A percentile compares a stretch with the other conserved stretches of the same genome.
These are phyloP conservation scores for Cymbopogon citratus DNA, from an alignment of 176 grass and related monocot genomes.

Conservation along the genomic window DNA sequence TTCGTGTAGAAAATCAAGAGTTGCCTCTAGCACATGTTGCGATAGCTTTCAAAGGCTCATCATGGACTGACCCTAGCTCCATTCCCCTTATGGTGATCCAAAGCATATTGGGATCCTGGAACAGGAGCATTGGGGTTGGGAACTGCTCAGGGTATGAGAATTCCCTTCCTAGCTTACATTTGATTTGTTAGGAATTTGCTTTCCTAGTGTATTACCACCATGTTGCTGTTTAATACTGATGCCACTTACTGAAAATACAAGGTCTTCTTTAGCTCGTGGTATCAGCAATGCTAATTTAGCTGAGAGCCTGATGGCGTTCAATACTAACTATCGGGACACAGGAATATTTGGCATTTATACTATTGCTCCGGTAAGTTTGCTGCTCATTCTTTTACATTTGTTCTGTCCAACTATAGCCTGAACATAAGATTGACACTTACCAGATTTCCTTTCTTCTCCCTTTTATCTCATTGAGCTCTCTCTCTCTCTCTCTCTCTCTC, in stretches of 20 bases:
- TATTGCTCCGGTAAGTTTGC: slow-evolving; percentile 50
- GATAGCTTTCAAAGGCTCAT: slow-evolving; percentile 80
- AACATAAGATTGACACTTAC: background rate
- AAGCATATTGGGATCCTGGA: slow-evolving; percentile 87
- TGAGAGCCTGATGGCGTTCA: slow-evolving; percentile 84
- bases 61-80: slow-evolving; percentile 78
- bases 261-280: slow-evolving; percentile 83
- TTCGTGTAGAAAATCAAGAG: slow-evolving; percentile 50
- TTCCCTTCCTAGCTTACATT: background rate
- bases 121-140: slow-evolving; percentile 56
- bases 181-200: background rate
- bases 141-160: slow-evolving; percentile 79
- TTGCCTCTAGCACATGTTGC: slow-evolving; percentile 70
- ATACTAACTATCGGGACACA: slow-evolving; percentile 89
- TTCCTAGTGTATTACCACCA: background rate
- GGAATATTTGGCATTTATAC: slow-evolving; percentile 91
- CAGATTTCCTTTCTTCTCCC: background rate
- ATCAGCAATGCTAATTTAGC: slow-evolving; percentile 72
- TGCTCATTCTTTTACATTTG: slow-evolving; percentile 19
- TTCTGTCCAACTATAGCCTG: slow-evolving; percentile 18
- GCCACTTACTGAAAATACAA: slow-evolving; percentile 39
- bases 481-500: too few species aligned
- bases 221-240: slow-evolving; percentile 18
- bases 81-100: slow-evolving; percentile 98
- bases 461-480: slow-evolving; percentile 1